A percentile compares a stretch with the other conserved stretches of the same genome.
Conservation (phyloP, 208 protist species). For the Porcisia deanei region DNA sequence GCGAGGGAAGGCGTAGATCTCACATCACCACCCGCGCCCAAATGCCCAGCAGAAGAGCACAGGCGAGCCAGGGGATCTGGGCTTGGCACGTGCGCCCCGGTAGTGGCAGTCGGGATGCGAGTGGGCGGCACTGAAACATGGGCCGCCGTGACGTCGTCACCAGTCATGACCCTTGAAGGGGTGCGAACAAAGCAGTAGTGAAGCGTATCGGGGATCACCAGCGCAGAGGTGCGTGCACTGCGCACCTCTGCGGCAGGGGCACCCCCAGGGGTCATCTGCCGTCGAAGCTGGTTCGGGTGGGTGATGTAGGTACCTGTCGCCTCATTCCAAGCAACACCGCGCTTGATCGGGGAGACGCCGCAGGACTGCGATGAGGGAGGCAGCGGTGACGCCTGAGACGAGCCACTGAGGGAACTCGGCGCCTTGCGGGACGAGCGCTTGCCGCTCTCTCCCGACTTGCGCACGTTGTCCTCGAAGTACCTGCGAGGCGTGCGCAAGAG, state of each 20-base stretch:
- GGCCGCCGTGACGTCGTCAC: not conserved
- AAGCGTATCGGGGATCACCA: conserved; percentile 20
- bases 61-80: conserved; percentile 16
- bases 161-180: conserved; percentile 7
- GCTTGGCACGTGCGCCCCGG: not conserved
- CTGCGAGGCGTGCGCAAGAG: conserved; percentile 14
- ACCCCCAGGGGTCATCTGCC: conserved; percentile 11
- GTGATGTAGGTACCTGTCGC: conserved; percentile 28
- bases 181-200: conserved; percentile 25
- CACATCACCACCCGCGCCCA: not conserved
- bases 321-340: conserved; percentile 29
- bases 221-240: conserved; percentile 12
- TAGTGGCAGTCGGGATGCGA: not conserved
- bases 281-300: conserved; percentile 28
- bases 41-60: conserved; percentile 24
- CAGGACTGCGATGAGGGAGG: not conserved
- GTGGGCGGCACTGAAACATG: conserved; percentile 3
- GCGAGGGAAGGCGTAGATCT: not conserved
- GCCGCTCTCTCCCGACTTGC: conserved; percentile 2
- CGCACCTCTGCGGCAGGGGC: not conserved
- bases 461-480: not conserved
- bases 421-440: not conserved
- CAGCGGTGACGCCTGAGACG: not conserved
- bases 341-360: conserved; percentile 22
- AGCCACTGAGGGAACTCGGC: not conserved